Evolutionary conservation across 208 protist species (phyloP).

Genomic region (Crithidia brevicula): DNA sequence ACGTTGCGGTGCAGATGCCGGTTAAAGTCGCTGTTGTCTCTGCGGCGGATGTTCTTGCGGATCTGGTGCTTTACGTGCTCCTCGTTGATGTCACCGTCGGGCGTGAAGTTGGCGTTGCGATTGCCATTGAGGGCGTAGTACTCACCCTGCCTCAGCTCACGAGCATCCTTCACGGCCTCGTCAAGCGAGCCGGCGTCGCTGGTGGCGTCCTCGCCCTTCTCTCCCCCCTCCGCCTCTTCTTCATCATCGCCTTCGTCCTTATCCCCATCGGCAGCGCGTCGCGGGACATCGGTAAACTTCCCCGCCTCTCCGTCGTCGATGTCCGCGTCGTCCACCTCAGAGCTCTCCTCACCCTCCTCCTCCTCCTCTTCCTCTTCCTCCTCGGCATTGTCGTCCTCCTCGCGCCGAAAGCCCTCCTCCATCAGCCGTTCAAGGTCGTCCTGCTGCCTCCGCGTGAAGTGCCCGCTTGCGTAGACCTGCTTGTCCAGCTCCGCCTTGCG

Average conservation of each 20-base stretch:
- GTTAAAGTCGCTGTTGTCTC: constrained; percentile 80
- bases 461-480: constrained; percentile 81
- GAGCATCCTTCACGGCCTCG: constrained; percentile 48
- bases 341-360: constrained; percentile 28
- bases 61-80: constrained; percentile 74
- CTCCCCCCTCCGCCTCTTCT: constrained; percentile 12
- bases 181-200: constrained; percentile 50
- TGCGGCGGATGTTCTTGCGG: constrained; percentile 53
- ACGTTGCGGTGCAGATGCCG: constrained; percentile 78
- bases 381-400: constrained; percentile 14
- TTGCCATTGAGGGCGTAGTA: constrained; percentile 21
- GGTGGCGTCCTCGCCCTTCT: constrained; percentile 32
- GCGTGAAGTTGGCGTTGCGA: constrained; percentile 73
- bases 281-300: constrained; percentile 16
- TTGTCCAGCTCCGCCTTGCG: constrained; percentile 77
- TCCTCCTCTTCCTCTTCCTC: constrained; percentile 35
- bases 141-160: constrained; percentile 36
- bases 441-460: constrained; percentile 73
- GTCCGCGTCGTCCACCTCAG: constrained; percentile 20
- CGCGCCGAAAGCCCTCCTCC: constrained; percentile 41
- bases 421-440: constrained; percentile 78
- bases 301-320: constrained; percentile 34
- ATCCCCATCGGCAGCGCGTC: too few relatives aligned
- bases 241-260: constrained; percentile 10
- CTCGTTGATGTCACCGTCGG: constrained; percentile 69